Evolutionary conservation across 1,284 basidiomycete genomes (phyloP).

Genomic region (Rhodotorula sp.): DNA sequence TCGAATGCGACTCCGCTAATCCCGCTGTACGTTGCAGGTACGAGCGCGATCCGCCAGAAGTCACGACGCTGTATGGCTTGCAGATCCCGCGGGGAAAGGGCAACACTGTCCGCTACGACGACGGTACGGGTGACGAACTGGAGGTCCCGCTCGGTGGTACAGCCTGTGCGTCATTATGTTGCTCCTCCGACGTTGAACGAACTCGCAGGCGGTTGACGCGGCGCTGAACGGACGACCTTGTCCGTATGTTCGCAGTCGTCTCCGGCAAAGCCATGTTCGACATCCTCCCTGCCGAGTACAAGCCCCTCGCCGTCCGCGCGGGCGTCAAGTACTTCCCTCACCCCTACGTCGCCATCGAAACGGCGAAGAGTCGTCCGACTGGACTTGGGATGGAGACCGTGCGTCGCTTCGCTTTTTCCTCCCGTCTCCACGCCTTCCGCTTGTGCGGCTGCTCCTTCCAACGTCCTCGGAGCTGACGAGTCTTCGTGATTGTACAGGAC

Average conservation of each 20-base stretch:
- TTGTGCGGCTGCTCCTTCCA: no score
- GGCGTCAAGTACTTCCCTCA: conserved; percentile 59
- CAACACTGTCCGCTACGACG: conserved; percentile 79
- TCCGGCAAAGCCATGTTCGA: conserved; percentile 81
- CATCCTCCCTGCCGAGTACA: conserved; percentile 66
- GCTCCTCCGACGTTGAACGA: conserved; percentile 52
- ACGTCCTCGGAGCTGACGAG: no score
- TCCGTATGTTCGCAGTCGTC: conserved; percentile 47
- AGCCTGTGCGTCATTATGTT: conserved; percentile 52
- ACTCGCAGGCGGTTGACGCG: no score
- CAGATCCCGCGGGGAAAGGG: conserved; percentile 64
- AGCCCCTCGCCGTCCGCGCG: conserved; percentile 77
- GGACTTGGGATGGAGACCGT: conserved; percentile 70
- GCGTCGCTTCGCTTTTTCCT: background rate
- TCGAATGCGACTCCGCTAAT: no score
- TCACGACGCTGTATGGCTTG: conserved; percentile 82
- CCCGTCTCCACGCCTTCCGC: background rate
- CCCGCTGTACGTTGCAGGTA: conserved; percentile 52
- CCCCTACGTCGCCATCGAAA: conserved; percentile 69
- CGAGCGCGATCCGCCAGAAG: conserved; percentile 66
- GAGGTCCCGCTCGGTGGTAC: conserved; percentile 81
- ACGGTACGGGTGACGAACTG: conserved; percentile 79
- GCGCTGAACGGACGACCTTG: no score
- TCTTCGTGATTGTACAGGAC: conserved; percentile 55
- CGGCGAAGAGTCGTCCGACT: conserved; percentile 66